Evolutionary conservation across 2,329 filamentous ascomycete species (phyloP).

Genomic region (Trichoderma simmonsii): DNA sequence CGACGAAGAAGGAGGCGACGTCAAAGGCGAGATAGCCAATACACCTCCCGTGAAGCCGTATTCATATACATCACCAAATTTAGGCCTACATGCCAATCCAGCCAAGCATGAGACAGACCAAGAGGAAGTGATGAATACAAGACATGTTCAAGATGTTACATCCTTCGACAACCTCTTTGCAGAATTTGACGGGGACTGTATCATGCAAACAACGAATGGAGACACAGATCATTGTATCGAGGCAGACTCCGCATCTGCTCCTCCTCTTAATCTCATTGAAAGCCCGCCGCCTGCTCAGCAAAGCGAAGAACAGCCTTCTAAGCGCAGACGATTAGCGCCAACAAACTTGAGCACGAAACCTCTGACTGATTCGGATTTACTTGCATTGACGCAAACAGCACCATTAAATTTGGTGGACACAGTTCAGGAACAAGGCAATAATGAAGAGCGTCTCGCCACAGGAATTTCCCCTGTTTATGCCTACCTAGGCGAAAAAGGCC

Average conservation of each 20-base stretch:
- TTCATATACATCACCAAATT: neutral
- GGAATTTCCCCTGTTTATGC: conserved; percentile 22
- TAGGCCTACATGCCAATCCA: neutral
- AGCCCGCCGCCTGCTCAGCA: neutral
- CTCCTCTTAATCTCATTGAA: no score
- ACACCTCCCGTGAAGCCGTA: neutral
- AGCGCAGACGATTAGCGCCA: conserved; percentile 30
- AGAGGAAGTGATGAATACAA: neutral
- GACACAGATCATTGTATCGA: neutral
- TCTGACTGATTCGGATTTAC: neutral
- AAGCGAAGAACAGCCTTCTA: conserved; percentile 21
- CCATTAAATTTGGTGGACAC: conserved; percentile 1
- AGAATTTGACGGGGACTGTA: neutral
- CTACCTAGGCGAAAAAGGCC: conserved; percentile 36
- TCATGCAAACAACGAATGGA: neutral
- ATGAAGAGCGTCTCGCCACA: no score
- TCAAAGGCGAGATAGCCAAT: neutral
- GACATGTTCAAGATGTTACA: neutral
- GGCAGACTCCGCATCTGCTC: neutral
- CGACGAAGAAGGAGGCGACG: neutral
- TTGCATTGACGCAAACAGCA: conserved; percentile 15
- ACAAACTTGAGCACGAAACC: conserved; percentile 22
- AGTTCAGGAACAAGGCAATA: no score
- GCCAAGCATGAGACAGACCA: neutral
- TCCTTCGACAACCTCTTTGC: neutral